A percentile compares a stretch with the other conserved stretches of the same genome.
Conservation (phyloP, 768 basidiomycete species). For the Nidula microcarpa region DNA sequence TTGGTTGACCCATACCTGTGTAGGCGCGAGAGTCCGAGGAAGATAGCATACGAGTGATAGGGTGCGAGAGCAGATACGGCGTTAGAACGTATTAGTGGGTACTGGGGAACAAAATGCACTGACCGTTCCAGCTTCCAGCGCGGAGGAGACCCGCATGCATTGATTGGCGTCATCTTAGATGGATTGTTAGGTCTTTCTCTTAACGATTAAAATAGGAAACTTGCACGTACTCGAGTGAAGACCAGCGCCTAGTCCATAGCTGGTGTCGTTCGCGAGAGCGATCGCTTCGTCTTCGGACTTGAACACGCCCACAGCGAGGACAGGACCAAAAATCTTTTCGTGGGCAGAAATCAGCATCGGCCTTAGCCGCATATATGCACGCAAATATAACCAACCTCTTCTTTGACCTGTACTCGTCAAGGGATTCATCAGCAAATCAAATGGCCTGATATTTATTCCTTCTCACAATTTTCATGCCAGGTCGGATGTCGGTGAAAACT, state of each 20-base stretch:
- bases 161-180: conserved; percentile 71
- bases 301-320: conserved; percentile 80
- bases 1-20: conserved; percentile 88
- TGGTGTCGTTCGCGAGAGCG: conserved; percentile 79
- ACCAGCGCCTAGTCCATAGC: conserved; percentile 89
- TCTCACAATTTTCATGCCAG: conserved; percentile 83
- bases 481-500: conserved; percentile 82
- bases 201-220: too few species aligned
- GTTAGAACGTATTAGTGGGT: background rate
- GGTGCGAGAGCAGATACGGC: background rate
- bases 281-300: conserved; percentile 87
- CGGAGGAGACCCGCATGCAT: conserved; percentile 84
- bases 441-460: background rate
- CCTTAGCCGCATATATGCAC: conserved; percentile 1
- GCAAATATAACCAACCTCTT: conserved; percentile 48
- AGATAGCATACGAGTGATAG: conserved; percentile 2
- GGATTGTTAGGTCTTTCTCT: too few species aligned
- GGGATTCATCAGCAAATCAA: background rate
- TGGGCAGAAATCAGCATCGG: conserved; percentile 4
- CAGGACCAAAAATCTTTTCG: conserved; percentile 88
- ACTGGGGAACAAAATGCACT: conserved; percentile 19
- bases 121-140: conserved; percentile 87
- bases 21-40: background rate
- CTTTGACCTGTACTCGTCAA: conserved; percentile 44
- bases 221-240: conserved; percentile 72